Percentiles rank a stretch among this genome's conserved stretches.
These are phyloP conservation scores for Cyberlindnera suaveolens DNA, from an alignment of 805 yeast species.

Conservation along the genomic window DNA sequence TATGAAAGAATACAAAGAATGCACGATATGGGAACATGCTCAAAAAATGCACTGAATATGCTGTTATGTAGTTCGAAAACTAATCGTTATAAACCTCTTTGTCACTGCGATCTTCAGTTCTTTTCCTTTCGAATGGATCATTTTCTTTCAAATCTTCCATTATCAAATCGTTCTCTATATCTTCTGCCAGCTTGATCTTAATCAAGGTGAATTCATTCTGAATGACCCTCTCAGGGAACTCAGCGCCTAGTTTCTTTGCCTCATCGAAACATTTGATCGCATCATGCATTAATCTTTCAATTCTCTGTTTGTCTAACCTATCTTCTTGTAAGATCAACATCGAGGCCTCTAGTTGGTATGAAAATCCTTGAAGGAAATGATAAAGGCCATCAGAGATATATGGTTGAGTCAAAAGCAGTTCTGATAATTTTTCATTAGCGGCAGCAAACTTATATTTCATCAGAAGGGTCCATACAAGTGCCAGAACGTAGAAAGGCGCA, in stretches of 20 bases:
- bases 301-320: constrained; percentile 2
- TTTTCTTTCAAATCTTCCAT: background rate
- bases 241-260: constrained; percentile 10
- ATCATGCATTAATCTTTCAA: constrained; percentile 10
- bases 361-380: constrained; percentile 20
- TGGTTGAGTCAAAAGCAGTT: constrained; percentile 12
- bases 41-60: too few relatives aligned
- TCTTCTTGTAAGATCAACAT: background rate
- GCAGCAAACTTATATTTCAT: constrained; percentile 13
- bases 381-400: constrained; percentile 20
- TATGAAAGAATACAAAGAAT: too few relatives aligned
- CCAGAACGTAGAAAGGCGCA: constrained; percentile 10
- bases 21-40: too few relatives aligned
- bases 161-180: constrained; percentile 2
- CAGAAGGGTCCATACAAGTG: constrained; percentile 18
- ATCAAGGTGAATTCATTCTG: constrained; percentile 11
- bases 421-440: constrained; percentile 16
- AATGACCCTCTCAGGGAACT: constrained; percentile 16
- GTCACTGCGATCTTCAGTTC: background rate
- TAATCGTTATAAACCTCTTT: too few relatives aligned
- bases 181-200: constrained; percentile 6
- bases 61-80: too few relatives aligned
- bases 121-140: background rate
- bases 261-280: constrained; percentile 9
- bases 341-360: constrained; percentile 18